Conservation (phyloP, 176 grass and related monocot species). For the Rhynchospora breviuscula region DNA sequence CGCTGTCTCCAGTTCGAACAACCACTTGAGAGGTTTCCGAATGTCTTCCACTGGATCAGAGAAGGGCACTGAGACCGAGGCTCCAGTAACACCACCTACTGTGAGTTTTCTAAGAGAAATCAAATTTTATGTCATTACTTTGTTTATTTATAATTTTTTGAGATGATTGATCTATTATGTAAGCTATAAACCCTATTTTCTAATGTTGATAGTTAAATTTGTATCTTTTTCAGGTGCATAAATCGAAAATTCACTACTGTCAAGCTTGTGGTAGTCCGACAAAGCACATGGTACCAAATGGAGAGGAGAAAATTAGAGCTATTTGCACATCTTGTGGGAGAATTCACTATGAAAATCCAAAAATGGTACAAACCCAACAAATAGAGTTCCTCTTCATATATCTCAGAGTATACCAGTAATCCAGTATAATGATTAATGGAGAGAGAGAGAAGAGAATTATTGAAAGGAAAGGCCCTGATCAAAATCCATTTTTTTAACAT, state of each 20-base stretch:
- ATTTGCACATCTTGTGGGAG: constrained; percentile 76
- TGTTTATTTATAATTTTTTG: background rate
- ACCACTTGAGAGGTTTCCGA: constrained; percentile 17
- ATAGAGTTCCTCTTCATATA: background rate
- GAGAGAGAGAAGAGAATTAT: too few relatives aligned
- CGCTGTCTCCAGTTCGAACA: background rate
- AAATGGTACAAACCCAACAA: constrained; percentile 59
- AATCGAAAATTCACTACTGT: constrained; percentile 66
- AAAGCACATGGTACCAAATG: constrained; percentile 67
- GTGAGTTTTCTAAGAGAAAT: constrained; percentile 33
- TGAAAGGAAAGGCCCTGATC: too few relatives aligned
- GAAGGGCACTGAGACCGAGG: constrained; percentile 5
- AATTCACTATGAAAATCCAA: constrained; percentile 95
- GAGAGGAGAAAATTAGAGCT: constrained; percentile 89
- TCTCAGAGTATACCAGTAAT: too few relatives aligned
- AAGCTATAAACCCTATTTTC: background rate
- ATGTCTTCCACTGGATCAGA: constrained; percentile 40
- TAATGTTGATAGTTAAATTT: background rate
- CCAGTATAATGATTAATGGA: too few relatives aligned
- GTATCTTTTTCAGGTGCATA: constrained; percentile 30
- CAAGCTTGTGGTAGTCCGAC: constrained; percentile 75
- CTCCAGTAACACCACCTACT: constrained; percentile 22
- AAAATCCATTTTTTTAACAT: too few relatives aligned
- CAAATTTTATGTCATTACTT: background rate
- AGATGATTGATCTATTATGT: background rate